Evolutionary conservation across 1,284 basidiomycete species (phyloP), one percentile per base, ranked within the genome.

Genomic region (Blastosporella zonata): DNA sequence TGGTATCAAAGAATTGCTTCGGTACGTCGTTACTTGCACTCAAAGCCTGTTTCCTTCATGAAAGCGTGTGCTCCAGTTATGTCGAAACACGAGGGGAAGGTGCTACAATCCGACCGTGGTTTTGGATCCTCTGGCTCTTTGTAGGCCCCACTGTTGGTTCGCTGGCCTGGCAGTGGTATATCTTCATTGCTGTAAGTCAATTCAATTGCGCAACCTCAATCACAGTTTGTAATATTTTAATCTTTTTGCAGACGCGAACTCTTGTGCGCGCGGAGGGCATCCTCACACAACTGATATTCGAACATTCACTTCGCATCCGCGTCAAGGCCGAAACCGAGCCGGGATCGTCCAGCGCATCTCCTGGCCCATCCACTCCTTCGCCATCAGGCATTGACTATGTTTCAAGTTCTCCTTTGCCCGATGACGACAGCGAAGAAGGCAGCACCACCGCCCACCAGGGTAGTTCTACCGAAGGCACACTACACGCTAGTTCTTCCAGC

Each of bases 231-330:
- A 23, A 50, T 20, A 23, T 51, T 70, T 23, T 20, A 21, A n/a
- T 31, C 6, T 9, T 13, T 25, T 36, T 5, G 7, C 31, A 62
- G 62, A 79, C 74, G 1, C 64, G 71, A n/a, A 68, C 69, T 8
- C 64, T 81, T 6, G 78, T 82, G 12, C 75, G 77, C 36, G 61
- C 67, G 6, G 82, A 89, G 61, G 74, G 75, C 2, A 74, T 90
- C 44, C 68, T 89, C 44, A 87, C 84, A 0, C 78, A 87, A 55
- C 72, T 88, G 3, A 66, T 89, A 5, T 87, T 88, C 59, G 82
- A 87, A 50, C 86, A 88, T 56, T 71, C 84, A 1, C 69, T 88
- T 2, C 75, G 84, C 31, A 79, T 88, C 34, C 75, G 86, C 15
- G 73, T 87, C 66, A 81, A 81, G 56, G 73, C 78, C 2, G 75